phyloP scores from a whole-genome alignment of 1,284 basidiomycete genomes.

The Uromyces viciae-fabae region DNA sequence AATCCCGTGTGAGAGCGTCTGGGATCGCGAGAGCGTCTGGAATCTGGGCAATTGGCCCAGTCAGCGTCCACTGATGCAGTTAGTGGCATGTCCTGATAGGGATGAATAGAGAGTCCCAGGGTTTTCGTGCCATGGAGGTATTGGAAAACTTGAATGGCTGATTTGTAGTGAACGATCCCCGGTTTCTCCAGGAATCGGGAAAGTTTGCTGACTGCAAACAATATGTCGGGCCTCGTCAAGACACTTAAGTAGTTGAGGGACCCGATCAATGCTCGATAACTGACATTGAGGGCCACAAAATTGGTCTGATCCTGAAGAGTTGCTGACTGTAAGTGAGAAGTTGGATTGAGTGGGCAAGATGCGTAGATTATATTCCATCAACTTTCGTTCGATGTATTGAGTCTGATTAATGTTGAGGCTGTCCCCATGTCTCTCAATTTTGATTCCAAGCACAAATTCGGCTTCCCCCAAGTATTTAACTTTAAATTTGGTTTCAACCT shows the following conservation, averaged over 20 bases:
- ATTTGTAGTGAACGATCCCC: background rate
- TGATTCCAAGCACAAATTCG: background rate
- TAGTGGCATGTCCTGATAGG: no score
- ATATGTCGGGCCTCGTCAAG: background rate
- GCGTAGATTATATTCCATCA: background rate
- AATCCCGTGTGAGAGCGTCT: no score
- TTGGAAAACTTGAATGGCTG: background rate
- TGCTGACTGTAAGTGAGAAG: constrained; percentile 64
- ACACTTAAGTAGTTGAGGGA: background rate
- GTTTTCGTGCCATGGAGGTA: background rate
- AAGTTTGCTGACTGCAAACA: background rate
- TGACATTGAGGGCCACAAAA: background rate
- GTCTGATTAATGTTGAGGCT: background rate
- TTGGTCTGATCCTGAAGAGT: background rate
- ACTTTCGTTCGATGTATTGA: background rate
- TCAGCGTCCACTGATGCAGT: no score
- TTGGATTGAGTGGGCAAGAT: constrained; percentile 46
- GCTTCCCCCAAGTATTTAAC: background rate
- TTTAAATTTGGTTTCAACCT: background rate
- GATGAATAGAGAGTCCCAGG: no score
- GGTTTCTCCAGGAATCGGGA: background rate
- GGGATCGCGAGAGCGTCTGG: no score
- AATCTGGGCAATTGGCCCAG: no score
- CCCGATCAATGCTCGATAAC: background rate
- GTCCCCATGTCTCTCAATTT: background rate